Evolutionary conservation across 768 basidiomycete species (phyloP), one percentile per base, ranked within the genome.

Genomic region (Naganishia kalamii): DNA sequence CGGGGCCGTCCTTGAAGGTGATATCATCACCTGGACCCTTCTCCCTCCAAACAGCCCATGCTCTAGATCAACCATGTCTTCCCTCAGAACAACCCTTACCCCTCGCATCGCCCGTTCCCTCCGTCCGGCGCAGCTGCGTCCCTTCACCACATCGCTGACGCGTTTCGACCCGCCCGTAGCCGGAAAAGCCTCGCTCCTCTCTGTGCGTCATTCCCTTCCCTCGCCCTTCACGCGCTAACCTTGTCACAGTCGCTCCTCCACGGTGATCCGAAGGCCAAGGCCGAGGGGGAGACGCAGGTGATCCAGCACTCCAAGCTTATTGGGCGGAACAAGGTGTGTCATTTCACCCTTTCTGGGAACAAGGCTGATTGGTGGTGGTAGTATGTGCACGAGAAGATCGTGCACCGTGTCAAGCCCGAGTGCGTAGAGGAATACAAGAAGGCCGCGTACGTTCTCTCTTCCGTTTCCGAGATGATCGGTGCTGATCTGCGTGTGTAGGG

Each of bases 241-340:
- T 44, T n/a, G 13, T 44, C 43, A 15, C n/a, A 68, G 66, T 57
- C 62, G 1, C 25, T 99, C 62, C 81, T 99, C 65, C 92, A 98
- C 78, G 96, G 96, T n/a, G 92, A 90, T 32, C 86, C 86, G 49
- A 87, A 92, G 73, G 93, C 93, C 48, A 88, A 89, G 79, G 82
- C 83, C 72, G 89, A 86, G 47, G 89, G 91, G 43, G 88, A 89
- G 54, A 79, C 85, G 40, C 87, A 88, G 64, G 80, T 83, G 48
- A 84, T 85, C 63, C 89, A 93, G 73, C 92, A 98, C 76, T 92
- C 90, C 1, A 84, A 86, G 71, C 79, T 93, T 8, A 88, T 99
- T 43, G 94, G 90, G 35, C 82, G 94, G 65, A 91, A 92, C 49
- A 98, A 98, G 82, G 92, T 92, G 73, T 72, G 87, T 21, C 17